Evolutionary conservation across 2,329 filamentous ascomycete genomes (phyloP).

Genomic region (Diaporthe citrichinensis): DNA sequence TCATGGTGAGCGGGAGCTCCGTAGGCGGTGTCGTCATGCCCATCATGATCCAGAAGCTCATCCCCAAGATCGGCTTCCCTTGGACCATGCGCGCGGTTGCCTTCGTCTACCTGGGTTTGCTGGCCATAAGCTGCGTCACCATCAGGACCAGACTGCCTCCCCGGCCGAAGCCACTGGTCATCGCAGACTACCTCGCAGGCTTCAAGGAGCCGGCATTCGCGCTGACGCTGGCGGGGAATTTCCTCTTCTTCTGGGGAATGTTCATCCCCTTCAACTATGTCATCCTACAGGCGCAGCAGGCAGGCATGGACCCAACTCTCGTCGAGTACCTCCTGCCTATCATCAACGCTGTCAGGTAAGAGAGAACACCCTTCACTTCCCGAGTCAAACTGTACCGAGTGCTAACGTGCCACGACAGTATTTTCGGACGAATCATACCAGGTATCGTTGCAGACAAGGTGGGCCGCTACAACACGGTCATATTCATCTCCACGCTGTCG

Average conservation of each 20-base stretch:
- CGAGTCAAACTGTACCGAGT: not conserved
- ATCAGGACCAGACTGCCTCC: conserved; percentile 54
- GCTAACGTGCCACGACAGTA: conserved; percentile 50
- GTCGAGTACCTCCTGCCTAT: conserved; percentile 67
- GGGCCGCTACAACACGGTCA: conserved; percentile 58
- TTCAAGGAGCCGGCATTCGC: conserved; percentile 62
- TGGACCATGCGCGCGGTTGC: conserved; percentile 56
- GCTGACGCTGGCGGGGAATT: conserved; percentile 60
- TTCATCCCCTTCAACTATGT: conserved; percentile 69
- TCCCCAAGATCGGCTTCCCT: conserved; percentile 60
- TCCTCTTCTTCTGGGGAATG: conserved; percentile 70
- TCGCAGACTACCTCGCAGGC: conserved; percentile 61
- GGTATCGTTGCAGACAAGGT: conserved; percentile 60
- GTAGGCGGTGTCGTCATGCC: conserved; percentile 69
- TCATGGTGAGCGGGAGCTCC: conserved; percentile 63
- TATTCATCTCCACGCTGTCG: conserved; percentile 62
- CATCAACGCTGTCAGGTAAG: conserved; percentile 67
- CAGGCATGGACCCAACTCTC: conserved; percentile 58
- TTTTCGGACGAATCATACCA: conserved; percentile 66
- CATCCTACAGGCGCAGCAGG: conserved; percentile 60
- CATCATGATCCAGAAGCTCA: conserved; percentile 68
- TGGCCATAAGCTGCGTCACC: conserved; percentile 49
- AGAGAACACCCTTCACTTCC: not conserved
- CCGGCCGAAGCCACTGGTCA: conserved; percentile 55
- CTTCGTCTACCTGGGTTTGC: conserved; percentile 54